Conservation (phyloP, 202 grass and related monocot species). For the Cymbopogon flexuosus region DNA sequence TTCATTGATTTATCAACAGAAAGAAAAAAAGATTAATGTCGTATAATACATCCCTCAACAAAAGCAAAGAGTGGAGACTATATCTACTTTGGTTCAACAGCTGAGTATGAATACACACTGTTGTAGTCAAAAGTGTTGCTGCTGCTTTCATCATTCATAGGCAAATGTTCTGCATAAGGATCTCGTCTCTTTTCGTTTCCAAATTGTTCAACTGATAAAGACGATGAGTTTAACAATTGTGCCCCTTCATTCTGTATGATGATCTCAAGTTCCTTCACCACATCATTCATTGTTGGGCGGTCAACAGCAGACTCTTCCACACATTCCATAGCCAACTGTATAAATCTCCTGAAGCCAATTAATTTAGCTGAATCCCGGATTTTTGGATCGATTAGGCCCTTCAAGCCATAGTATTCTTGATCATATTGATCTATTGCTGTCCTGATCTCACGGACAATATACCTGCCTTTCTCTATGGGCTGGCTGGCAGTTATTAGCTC, state of each 20-base stretch:
- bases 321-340: slow-evolving; percentile 63
- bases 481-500: slow-evolving; percentile 55
- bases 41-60: slow-evolving; percentile 7
- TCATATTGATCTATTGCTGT: slow-evolving; percentile 54
- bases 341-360: slow-evolving; percentile 58
- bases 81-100: slow-evolving; percentile 48
- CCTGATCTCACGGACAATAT: slow-evolving; percentile 56
- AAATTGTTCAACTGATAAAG: slow-evolving; percentile 33
- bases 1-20: slow-evolving; percentile 29
- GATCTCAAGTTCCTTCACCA: slow-evolving; percentile 64
- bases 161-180: slow-evolving; percentile 34
- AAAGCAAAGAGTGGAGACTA: slow-evolving; percentile 19
- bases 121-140: slow-evolving; percentile 50
- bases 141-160: slow-evolving; percentile 41
- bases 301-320: slow-evolving; percentile 54
- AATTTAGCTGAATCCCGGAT: slow-evolving; percentile 39
- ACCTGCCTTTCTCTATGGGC: slow-evolving; percentile 60
- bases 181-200: slow-evolving; percentile 30
- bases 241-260: slow-evolving; percentile 49
- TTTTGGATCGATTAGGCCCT: slow-evolving; percentile 43
- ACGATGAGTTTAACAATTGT: slow-evolving; percentile 24
- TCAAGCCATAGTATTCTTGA: slow-evolving; percentile 59
- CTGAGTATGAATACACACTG: slow-evolving; percentile 43
- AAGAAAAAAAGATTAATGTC: background rate
- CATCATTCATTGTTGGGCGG: slow-evolving; percentile 63